phyloP scores from a whole-genome alignment of 2,329 filamentous ascomycete species.

The Colletotrichum australisinense region DNA sequence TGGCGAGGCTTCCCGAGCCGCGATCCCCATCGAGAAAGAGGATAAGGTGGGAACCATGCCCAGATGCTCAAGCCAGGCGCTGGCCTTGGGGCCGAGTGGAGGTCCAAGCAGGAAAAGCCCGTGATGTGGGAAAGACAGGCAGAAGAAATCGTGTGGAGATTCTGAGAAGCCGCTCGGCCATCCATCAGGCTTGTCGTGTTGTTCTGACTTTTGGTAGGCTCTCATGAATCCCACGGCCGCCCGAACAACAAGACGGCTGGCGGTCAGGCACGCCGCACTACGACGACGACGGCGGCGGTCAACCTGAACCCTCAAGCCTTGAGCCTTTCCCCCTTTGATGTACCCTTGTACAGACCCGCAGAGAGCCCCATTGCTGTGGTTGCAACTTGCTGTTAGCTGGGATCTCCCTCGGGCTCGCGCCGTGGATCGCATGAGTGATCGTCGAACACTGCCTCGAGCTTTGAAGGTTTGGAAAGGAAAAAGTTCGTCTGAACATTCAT shows the following conservation, averaged over 20 bases:
- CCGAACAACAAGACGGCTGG: neutral
- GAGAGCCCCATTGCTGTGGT: neutral
- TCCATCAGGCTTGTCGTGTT: neutral
- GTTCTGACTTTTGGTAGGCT: neutral
- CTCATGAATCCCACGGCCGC: no score
- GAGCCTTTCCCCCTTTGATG: slow-evolving; percentile 15
- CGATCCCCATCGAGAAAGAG: neutral
- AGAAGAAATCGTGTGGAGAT: slow-evolving; percentile 5
- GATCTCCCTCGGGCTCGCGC: slow-evolving; percentile 2
- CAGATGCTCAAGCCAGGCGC: neutral
- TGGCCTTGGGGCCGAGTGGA: slow-evolving; percentile 4
- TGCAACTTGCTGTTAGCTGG: neutral
- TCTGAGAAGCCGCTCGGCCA: neutral
- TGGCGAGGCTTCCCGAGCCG: neutral
- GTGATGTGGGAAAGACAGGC: slow-evolving; percentile 17
- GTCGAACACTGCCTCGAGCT: neutral
- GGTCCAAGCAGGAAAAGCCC: slow-evolving; percentile 7
- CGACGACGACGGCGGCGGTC: slow-evolving; percentile 8
- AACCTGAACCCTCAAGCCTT: slow-evolving; percentile 7
- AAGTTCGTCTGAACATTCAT: neutral
- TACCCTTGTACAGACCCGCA: slow-evolving; percentile 9
- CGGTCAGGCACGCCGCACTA: neutral
- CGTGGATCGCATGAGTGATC: slow-evolving; percentile 7
- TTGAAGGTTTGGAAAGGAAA: neutral
- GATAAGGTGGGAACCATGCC: slow-evolving; percentile 3